Evolutionary conservation across 2,329 filamentous ascomycete species (phyloP), one percentile per base, ranked within the genome.

Genomic region (Cercospora sesami): DNA sequence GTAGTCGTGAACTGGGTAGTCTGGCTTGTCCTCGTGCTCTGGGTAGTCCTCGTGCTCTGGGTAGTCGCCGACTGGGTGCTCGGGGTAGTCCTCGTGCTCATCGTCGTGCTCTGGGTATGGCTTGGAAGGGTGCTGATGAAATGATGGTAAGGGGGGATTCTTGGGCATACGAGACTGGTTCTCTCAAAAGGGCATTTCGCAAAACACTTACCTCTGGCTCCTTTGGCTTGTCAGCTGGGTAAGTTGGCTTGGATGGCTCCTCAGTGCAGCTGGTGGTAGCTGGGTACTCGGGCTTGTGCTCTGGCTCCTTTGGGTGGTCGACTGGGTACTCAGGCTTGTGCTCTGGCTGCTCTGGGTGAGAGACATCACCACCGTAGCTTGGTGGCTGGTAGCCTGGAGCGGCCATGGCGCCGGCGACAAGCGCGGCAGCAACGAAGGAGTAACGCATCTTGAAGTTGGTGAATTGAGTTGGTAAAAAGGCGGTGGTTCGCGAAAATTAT

Each of bases 401-500:
- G 60, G 71, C 71, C 59, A 71, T 33, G 36, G 61, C 69, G 60
- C 64, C 59, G 53, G 69, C 71, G 68, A 73, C 64, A 23, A 73
- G 71, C 42, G 71, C 67, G 39, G 71, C 69, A 61, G 69, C 71
- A 61, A 67, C 69, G 71, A 72, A 70, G 51, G 68, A 39, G 69
- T 73, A 72, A 63, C 64, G 70, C 71, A 73, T 73, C 23, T 67
- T 71, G 69, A 65, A 42, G 58, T 48, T 64, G 48, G 58, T 23
- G 61, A 42, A 51, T 51, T 23, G 45, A 28, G 8, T 39, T 63
- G 51, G 60, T 58, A 36, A 58, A 48, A 66, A 67, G 42, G 39
- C 51, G 66, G 23, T 53, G 53, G 48, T 26, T 58, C 16, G 14
- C 26, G n/a, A 30, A 28, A 68, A 67, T 67, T 36, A 63, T 68